phyloP scores from a whole-genome alignment of 805 yeast genomes.

The Kockiozyma suomiensis region DNA sequence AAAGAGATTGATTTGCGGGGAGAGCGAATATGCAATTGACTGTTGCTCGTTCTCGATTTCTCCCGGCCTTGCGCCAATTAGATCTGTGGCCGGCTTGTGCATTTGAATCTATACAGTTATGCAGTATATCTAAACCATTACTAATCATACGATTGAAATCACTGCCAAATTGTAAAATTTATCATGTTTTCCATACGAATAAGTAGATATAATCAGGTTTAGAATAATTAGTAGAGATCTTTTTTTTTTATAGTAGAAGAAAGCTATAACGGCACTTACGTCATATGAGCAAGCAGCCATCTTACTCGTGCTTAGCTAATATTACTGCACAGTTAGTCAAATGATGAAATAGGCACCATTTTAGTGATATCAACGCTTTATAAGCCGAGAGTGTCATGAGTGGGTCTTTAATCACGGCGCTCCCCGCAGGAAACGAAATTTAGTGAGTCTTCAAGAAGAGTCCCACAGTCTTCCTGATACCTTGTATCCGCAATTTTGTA shows the following conservation, averaged over 20 bases:
- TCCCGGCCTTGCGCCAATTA: constrained; percentile 6
- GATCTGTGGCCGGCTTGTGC: neutral
- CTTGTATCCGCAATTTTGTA: too few relatives aligned
- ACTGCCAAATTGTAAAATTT: too few relatives aligned
- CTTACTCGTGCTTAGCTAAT: neutral
- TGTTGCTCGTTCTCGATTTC: neutral
- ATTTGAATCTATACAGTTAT: neutral
- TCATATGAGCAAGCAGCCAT: too few relatives aligned
- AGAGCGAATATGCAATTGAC: neutral
- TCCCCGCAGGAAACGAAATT: neutral
- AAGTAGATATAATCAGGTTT: too few relatives aligned
- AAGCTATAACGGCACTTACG: too few relatives aligned
- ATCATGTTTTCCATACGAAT: too few relatives aligned
- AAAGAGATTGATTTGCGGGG: neutral
- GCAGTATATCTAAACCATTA: neutral
- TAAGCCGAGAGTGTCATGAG: neutral
- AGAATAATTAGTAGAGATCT: too few relatives aligned
- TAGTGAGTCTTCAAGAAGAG: neutral
- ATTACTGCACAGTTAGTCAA: neutral
- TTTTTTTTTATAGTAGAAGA: too few relatives aligned
- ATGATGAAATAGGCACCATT: neutral
- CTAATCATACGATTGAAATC: too few relatives aligned
- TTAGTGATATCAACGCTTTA: neutral
- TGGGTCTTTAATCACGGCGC: neutral
- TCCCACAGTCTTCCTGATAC: neutral